A percentile compares a stretch with the other conserved stretches of the same genome.
Evolutionary conservation across 441 rosid species (phyloP).

Genomic region (Daphne laureola): DNA sequence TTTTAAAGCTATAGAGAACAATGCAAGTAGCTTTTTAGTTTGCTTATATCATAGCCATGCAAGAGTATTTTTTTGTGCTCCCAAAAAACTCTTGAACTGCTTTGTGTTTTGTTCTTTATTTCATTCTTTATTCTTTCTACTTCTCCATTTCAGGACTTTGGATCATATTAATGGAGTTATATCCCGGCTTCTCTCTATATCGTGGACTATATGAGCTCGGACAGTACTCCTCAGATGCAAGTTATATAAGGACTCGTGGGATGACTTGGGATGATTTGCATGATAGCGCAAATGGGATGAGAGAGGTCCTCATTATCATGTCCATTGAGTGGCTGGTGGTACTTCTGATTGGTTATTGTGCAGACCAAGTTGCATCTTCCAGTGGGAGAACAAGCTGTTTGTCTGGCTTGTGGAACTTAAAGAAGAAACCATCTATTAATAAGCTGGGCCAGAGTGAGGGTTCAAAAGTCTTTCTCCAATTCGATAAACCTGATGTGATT

Average conservation of each 20-base stretch:
- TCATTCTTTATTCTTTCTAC: slow-evolving; percentile 1
- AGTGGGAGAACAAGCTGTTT: slow-evolving; percentile 57
- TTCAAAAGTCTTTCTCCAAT: slow-evolving; percentile 58
- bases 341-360: slow-evolving; percentile 53
- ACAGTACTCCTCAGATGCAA: slow-evolving; percentile 47
- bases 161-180: slow-evolving; percentile 71
- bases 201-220: slow-evolving; percentile 89
- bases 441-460: slow-evolving; percentile 49
- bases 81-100: not conserved
- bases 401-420: slow-evolving; percentile 36
- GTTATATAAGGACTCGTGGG: slow-evolving; percentile 52
- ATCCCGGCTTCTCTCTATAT: slow-evolving; percentile 81
- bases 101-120: too few relatives aligned
- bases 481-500: slow-evolving; percentile 76
- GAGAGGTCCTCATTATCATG: slow-evolving; percentile 60
- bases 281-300: slow-evolving; percentile 64
- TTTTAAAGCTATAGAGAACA: too few relatives aligned
- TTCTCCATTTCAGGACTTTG: slow-evolving; percentile 45
- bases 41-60: too few relatives aligned
- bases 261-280: slow-evolving; percentile 71
- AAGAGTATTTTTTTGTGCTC: too few relatives aligned
- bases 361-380: slow-evolving; percentile 59
- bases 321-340: slow-evolving; percentile 67
- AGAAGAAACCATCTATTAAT: slow-evolving; percentile 38
- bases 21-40: too few relatives aligned